These are phyloP conservation scores for Arthroderma uncinatum DNA, from an alignment of 2,329 filamentous ascomycete genomes.

Conservation along the genomic window DNA sequence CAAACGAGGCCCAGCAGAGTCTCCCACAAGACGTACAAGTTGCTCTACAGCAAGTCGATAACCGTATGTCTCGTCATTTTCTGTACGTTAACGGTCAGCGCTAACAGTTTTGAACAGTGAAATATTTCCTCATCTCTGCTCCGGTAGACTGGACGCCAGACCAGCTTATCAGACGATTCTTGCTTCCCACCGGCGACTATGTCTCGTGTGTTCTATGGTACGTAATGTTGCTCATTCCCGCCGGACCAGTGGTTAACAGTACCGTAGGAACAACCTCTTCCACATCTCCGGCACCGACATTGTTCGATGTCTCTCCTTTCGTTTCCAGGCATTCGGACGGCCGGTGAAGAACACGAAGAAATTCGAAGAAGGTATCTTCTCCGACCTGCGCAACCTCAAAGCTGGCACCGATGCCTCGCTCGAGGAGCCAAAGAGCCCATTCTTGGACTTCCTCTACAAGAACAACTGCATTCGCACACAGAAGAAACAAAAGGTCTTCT, in stretches of 20 bases:
- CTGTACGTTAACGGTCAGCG: too few species aligned
- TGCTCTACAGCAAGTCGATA: conserved; percentile 95
- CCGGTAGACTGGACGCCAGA: conserved; percentile 96
- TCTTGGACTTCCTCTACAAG: conserved; percentile 98
- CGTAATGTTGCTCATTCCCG: conserved; percentile 17
- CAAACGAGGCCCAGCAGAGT: conserved; percentile 90
- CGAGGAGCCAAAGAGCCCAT: conserved; percentile 96
- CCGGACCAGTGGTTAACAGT: conserved; percentile 1
- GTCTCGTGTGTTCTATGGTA: conserved; percentile 94
- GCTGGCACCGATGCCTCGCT: conserved; percentile 95
- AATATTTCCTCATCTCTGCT: conserved; percentile 98
- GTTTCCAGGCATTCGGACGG: conserved; percentile 95
- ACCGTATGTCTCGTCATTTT: conserved; percentile 52
- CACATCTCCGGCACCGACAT: conserved; percentile 99
- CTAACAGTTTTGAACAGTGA: conserved; percentile 49
- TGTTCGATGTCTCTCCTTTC: conserved; percentile 91
- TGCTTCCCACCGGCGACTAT: conserved; percentile 95
- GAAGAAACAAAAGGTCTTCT: conserved; percentile 99
- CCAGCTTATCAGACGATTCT: conserved; percentile 90
- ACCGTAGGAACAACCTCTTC: conserved; percentile 82
- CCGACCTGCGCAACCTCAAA: conserved; percentile 93
- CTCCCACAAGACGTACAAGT: conserved; percentile 94
- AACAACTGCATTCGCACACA: conserved; percentile 99
- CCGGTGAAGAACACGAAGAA: conserved; percentile 99
- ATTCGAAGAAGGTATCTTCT: conserved; percentile 99